These are phyloP conservation scores for Lotmaria passim DNA, from an alignment of 208 protist genomes.

Conservation along the genomic window DNA sequence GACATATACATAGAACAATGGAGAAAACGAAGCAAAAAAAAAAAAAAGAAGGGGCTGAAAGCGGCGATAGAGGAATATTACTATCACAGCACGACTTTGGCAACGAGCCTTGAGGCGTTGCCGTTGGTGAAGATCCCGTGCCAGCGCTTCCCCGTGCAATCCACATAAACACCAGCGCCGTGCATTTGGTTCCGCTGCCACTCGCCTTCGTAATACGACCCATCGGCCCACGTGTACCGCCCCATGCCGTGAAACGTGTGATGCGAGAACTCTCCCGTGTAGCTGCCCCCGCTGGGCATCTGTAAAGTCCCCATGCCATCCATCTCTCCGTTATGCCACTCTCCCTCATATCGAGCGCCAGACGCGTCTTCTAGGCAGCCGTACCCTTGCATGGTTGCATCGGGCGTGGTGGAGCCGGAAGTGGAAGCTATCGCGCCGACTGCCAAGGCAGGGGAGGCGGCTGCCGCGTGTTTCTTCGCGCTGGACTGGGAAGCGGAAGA, in stretches of 20 bases:
- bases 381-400: conserved; percentile 34
- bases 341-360: conserved; percentile 79
- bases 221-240: conserved; percentile 87
- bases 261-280: conserved; percentile 60
- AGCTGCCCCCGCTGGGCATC: conserved; percentile 65
- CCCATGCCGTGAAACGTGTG: conserved; percentile 74
- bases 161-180: conserved; percentile 81
- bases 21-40: neutral
- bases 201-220: conserved; percentile 85
- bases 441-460: neutral
- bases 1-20: neutral
- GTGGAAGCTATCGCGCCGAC: conserved; percentile 5
- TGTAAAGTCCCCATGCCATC: conserved; percentile 57
- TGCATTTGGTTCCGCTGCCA: conserved; percentile 88
- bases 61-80: too few relatives aligned
- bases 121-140: conserved; percentile 76
- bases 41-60: neutral
- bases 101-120: conserved; percentile 41
- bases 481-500: conserved; percentile 10
- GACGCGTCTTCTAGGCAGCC: conserved; percentile 52
- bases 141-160: conserved; percentile 74
- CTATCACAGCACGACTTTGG: conserved; percentile 59
- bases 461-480: conserved; percentile 20
- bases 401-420: neutral
- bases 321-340: conserved; percentile 82